phyloP scores from a whole-genome alignment of 2,329 filamentous ascomycete genomes.

The Monascus ruber region DNA sequence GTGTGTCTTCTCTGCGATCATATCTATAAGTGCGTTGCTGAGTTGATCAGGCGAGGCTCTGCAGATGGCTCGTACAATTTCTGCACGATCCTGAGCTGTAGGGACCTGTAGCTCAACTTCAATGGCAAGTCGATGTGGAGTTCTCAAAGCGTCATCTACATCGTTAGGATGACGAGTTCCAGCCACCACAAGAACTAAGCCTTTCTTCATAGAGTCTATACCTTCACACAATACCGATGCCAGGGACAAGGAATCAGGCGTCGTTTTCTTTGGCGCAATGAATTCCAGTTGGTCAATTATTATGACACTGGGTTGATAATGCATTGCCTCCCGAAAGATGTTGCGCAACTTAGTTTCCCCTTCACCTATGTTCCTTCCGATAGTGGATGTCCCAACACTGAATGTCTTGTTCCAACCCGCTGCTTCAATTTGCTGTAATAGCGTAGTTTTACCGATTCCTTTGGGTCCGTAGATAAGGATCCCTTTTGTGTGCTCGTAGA shows the following conservation, averaged over 20 bases:
- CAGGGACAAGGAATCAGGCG: constrained; percentile 30
- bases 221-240: constrained; percentile 30
- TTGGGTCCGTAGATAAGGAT: constrained; percentile 69
- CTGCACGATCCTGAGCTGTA: constrained; percentile 55
- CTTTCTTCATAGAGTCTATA: constrained; percentile 27
- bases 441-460: constrained; percentile 72
- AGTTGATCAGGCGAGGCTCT: constrained; percentile 36
- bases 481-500: constrained; percentile 39
- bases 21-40: constrained; percentile 43
- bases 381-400: constrained; percentile 25
- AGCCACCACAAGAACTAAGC: constrained; percentile 60
- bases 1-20: constrained; percentile 65
- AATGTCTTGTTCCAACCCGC: constrained; percentile 62
- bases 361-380: constrained; percentile 27
- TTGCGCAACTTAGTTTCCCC: constrained; percentile 49
- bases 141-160: constrained; percentile 58
- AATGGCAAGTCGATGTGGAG: constrained; percentile 50
- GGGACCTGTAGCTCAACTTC: constrained; percentile 70
- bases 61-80: constrained; percentile 57
- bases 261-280: constrained; percentile 50
- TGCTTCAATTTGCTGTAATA: constrained; percentile 56
- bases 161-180: constrained; percentile 63
- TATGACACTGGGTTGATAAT: constrained; percentile 63
- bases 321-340: constrained; percentile 57
- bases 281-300: constrained; percentile 68